Base-by-base conservation (phyloP, 768 basidiomycete species). In the Auriscalpium vulgare region DNA sequence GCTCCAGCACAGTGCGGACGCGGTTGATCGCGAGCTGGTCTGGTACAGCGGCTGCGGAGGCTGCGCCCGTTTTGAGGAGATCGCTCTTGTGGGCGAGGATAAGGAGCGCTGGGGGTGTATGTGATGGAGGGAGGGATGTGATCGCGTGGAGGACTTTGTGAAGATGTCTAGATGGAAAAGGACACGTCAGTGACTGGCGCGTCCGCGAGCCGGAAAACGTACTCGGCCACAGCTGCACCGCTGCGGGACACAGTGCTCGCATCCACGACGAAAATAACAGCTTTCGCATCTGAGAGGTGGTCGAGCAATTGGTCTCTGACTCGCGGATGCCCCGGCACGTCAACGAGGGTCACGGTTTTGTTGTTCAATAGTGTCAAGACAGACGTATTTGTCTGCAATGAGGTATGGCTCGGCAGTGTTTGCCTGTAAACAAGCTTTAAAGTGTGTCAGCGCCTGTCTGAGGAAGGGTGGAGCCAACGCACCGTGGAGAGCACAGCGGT, bases 251-350 rank as follows among this genome's bases (percentile, higher is more conserved):
- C 71, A 0, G 82, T 87, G 63, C 81, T 87, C 8, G 86, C 78
- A 67, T 93, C 91, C 1, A 91, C 87, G 1, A 91, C 85, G 64
- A 93, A 93, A 5, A 78, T 83, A 34, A 93, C 68, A 3, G 74
- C 83, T 62, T 82, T 85, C 2, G 88, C 80, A 37, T 81, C 76
- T 5, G 72, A 57, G 19, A 93, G 67, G 62, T 85, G 70, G 44
- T 91, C 88, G 49, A 70, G 72, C 65, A 90, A 88, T 63, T 90
- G 87, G 62, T 80, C 80, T 35, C 89, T 72, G 54, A 93, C 78
- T 44, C 91, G 80, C 10, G 90, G 87, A 67, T 93, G 91, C n/a
- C 91, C 91, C 8, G 91, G 91, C 44, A 93, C 71, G 68, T 93
- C 91, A 16, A 91, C 72, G 11, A 88, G 69, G 43, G 74, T 78